These are phyloP conservation scores for Erythrobasidium yunnanense DNA, from an alignment of 768 basidiomycete genomes.

Conservation along the genomic window DNA sequence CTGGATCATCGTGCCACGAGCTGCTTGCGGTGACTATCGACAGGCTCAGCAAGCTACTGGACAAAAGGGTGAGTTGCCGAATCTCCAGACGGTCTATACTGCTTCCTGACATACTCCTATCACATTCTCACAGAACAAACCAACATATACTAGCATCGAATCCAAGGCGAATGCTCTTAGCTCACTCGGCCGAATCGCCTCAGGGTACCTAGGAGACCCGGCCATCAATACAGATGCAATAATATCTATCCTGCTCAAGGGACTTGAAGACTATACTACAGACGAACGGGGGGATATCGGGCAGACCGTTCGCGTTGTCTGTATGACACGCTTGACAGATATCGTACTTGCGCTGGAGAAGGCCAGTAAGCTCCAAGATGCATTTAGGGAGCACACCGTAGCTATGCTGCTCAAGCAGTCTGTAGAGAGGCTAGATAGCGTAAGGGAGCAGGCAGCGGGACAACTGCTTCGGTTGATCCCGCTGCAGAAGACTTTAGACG, in stretches of 20 bases:
- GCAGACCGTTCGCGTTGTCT: slow-evolving; percentile 80
- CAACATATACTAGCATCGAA: slow-evolving; percentile 13
- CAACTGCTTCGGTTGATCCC: not conserved
- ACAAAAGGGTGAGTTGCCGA: slow-evolving; percentile 1
- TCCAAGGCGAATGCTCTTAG: slow-evolving; percentile 3
- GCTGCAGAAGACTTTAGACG: not conserved
- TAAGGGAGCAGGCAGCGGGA: slow-evolving; percentile 60
- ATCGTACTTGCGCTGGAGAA: slow-evolving; percentile 50
- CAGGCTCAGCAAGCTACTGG: slow-evolving; percentile 2
- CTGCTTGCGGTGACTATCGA: slow-evolving; percentile 7
- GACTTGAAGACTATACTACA: slow-evolving; percentile 75
- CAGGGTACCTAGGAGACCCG: not conserved
- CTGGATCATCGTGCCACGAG: not conserved
- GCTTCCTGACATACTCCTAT: not conserved
- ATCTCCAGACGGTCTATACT: not conserved
- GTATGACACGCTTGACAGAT: slow-evolving; percentile 56
- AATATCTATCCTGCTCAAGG: slow-evolving; percentile 51
- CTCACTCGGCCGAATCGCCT: not conserved
- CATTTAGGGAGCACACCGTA: slow-evolving; percentile 47
- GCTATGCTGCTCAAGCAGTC: slow-evolving; percentile 73
- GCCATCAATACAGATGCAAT: slow-evolving; percentile 22
- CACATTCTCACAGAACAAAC: not conserved
- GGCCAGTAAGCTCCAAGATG: slow-evolving; percentile 40
- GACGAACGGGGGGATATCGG: slow-evolving; percentile 93
- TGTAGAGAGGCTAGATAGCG: slow-evolving; percentile 79